Conservation (phyloP, 1,284 basidiomycete species). For the Ceratobasidium sp. region DNA sequence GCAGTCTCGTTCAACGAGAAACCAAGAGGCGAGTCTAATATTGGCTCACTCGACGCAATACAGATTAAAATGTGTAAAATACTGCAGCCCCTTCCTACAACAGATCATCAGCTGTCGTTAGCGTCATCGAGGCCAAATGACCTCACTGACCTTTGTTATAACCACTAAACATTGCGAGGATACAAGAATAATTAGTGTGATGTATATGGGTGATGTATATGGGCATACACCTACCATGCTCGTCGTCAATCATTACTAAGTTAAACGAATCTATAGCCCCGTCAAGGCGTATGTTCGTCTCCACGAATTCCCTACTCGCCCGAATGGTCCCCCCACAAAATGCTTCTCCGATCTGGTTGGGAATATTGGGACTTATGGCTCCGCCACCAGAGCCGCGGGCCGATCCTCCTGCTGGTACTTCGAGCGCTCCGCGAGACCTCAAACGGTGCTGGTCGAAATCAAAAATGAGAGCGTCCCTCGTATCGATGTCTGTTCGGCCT, state of each 20-base stretch:
- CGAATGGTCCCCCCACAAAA: neutral
- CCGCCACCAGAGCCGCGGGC: neutral
- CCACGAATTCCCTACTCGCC: constrained; percentile 2
- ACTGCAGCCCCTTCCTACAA: too few relatives aligned
- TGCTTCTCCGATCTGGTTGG: neutral
- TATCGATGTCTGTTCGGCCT: neutral
- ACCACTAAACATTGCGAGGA: too few relatives aligned
- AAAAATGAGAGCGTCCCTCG: constrained; percentile 5
- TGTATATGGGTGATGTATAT: too few relatives aligned
- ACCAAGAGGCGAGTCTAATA: too few relatives aligned
- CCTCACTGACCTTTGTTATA: too few relatives aligned
- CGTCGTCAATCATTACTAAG: constrained; percentile 33
- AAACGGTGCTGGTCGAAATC: constrained; percentile 26
- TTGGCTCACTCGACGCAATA: too few relatives aligned
- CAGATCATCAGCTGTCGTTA: too few relatives aligned
- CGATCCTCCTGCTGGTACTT: too few relatives aligned
- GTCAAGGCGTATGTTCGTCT: neutral
- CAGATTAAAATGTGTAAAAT: too few relatives aligned
- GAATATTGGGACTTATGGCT: neutral
- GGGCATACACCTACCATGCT: constrained; percentile 12
- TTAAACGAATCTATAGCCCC: constrained; percentile 9
- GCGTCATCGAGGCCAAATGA: too few relatives aligned
- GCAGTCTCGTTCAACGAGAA: too few relatives aligned
- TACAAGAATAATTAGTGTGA: too few relatives aligned
- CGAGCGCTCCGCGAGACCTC: neutral